Base-by-base conservation (phyloP, 352 stramenopile species). In the Globisporangium uncinulatum region DNA sequence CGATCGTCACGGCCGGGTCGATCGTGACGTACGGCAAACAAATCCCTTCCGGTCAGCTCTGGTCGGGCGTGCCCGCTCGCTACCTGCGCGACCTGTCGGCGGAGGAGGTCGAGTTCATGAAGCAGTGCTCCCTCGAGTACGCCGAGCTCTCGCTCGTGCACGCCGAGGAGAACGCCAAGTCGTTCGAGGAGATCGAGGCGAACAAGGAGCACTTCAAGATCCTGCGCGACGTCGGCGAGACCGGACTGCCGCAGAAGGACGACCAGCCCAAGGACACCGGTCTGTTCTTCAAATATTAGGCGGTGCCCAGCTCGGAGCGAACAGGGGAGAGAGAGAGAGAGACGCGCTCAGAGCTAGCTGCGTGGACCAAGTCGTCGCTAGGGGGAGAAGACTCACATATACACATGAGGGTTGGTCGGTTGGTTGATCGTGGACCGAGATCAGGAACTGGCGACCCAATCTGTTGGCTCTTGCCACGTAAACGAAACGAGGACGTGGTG, bases 241-340 rank as follows among this genome's bases (percentile, higher is more conserved):
- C 81, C 0, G 86, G 86, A 15, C 61, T 95, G 58, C 77, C 78
- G 15, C 78, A 89, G 69, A 85, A 83, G 64, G 62, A 82, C 10
- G 66, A 81, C 19, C 67, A 86, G 50, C 79, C 83, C 29, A 78
- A 89, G 66, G 82, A 95, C 67, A 87, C 74, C 20, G 86, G 86
- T 37, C 61, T 95, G 54, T 95, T 87, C 72, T 95, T 95, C 74
- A 87, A 82, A 74, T 95, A 95, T 78, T 95, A 95, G 79, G 84
- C 52, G 54, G 60, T 48, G 47, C 17, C 44, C 24, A 24, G 41
- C 52, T n/a, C 45, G n/a, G n/a, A n/a, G 4, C 32, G 32, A 37
- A 9, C 32, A 34, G 46, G 14, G 21, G 42, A 43, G 39, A 24
- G 50, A 37, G 32, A 4, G 32, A 37, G 32, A 4, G 32, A 37